Base-by-base conservation (phyloP, 257 asterid genomes). In the Cruciata laevipes region DNA sequence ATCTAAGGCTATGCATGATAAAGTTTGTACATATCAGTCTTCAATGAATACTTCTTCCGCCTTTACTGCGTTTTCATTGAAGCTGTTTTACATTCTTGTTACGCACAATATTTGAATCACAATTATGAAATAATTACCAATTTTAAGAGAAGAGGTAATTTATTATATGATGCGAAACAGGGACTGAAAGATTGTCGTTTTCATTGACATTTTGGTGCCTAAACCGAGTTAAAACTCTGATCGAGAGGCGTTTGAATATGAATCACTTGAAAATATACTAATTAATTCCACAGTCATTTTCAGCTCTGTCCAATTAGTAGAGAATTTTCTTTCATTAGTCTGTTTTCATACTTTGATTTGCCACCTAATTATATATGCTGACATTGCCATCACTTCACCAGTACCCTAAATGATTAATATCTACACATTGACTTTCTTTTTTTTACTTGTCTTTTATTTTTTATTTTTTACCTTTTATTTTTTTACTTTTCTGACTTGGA, bases 331-430 rank as follows among this genome's bases (percentile, higher is more conserved):
- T 58, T 60, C 20, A 27, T 59, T 59, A 24, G 32, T 66, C 49
- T 63, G 44, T 59, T 63, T 73, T 59, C 23, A 14, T 47, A 63
- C 40, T 68, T 65, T 68, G 72, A 16, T 58, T 66, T 27, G 35
- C 49, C 52, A 61, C 21, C 60, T 70, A 72, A 77, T 67, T 68
- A 62, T n/a, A n/a, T n/a, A n/a, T 71, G 76, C 44, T 71, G 66
- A 58, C 68, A 57, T 56, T 63, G 35, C 25, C 49, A 38, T 35
- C 68, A 51, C 30, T 60, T 35, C 68, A 37, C 30, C 68, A 73
- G 49, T 38, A 69, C 69, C 68, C 55, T 63, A 73, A 68, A 77
- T 77, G 72, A 77, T 77, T 71, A 73, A 62, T 63, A 37, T 33
- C 20, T 47, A 3, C 7, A 4, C 21, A 47, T 14, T 47, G 55